Evolutionary conservation across 108 stramenopile genomes (phyloP).

Genomic region (Nitzschia inconspicua): DNA sequence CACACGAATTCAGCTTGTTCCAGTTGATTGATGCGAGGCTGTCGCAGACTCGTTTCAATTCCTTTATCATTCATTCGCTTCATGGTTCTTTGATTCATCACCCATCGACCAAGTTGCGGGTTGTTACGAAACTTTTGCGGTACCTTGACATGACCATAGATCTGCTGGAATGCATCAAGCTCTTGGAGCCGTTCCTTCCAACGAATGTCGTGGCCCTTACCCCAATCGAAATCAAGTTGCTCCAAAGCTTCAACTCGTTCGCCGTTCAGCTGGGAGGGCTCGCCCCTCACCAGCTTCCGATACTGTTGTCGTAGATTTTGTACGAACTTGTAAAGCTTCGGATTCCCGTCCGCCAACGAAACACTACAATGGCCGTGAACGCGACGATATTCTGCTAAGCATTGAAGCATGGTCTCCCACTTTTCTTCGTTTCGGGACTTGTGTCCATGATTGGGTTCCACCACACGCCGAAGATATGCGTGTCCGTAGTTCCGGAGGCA

Average conservation of each 20-base stretch:
- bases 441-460: constrained; percentile 25
- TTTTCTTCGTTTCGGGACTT: constrained; percentile 15
- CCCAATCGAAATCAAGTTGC: constrained; percentile 28
- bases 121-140: constrained; percentile 41
- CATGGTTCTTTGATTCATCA: constrained; percentile 44
- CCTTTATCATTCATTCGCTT: constrained; percentile 33
- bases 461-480: constrained; percentile 11
- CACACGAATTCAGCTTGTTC: constrained; percentile 48
- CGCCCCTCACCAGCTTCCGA: background rate
- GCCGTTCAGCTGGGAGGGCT: constrained; percentile 17
- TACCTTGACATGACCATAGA: constrained; percentile 34
- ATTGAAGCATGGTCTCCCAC: constrained; percentile 41
- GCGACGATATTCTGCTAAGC: constrained; percentile 22
- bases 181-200: constrained; percentile 36
- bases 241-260: constrained; percentile 31
- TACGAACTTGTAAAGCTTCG: constrained; percentile 30
- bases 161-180: constrained; percentile 21
- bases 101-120: constrained; percentile 43
- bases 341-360: constrained; percentile 4
- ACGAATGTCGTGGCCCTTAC: constrained; percentile 2
- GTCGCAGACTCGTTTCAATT: constrained; percentile 13
- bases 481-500: constrained; percentile 3
- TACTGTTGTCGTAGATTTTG: constrained; percentile 43
- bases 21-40: constrained; percentile 34
- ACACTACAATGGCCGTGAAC: constrained; percentile 32